Percentiles rank a stretch among this genome's conserved stretches.
phyloP scores from a whole-genome alignment of 805 yeast genomes.

The Wickerhamiella nectarea region DNA sequence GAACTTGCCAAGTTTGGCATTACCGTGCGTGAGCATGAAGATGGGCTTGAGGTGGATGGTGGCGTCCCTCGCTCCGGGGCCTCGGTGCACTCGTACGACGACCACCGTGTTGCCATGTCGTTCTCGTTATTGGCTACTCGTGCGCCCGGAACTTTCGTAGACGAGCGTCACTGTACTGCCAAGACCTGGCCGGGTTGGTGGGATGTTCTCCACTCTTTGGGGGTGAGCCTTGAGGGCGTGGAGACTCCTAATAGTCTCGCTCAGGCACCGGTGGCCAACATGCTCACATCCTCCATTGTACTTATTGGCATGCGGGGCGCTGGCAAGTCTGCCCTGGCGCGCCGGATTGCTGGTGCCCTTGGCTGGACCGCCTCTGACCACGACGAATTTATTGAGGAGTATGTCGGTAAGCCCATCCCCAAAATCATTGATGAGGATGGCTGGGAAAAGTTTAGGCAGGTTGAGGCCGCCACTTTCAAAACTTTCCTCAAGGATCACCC shows the following conservation, averaged over 20 bases:
- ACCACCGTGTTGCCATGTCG: conserved; percentile 97
- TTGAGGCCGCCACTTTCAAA: conserved; percentile 46
- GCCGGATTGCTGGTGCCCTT: conserved; percentile 57
- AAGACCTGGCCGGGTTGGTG: conserved; percentile 99
- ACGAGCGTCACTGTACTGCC: conserved; percentile 84
- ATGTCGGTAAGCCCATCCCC: conserved; percentile 29
- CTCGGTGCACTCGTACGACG: conserved; percentile 56
- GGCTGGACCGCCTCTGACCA: conserved; percentile 55
- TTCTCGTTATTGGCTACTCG: conserved; percentile 78
- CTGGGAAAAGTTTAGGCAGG: conserved; percentile 75
- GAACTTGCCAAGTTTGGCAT: conserved; percentile 89
- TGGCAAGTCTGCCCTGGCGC: conserved; percentile 78
- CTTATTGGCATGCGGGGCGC: conserved; percentile 98
- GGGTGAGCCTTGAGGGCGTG: conserved; percentile 55
- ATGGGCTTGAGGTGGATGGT: conserved; percentile 84
- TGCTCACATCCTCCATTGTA: conserved; percentile 38
- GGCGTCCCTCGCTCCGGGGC: conserved; percentile 24
- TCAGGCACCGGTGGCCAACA: conserved; percentile 1
- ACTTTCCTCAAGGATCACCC: conserved; percentile 33
- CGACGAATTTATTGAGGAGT: conserved; percentile 56
- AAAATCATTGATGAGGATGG: conserved; percentile 48
- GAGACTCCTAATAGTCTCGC: conserved; percentile 32
- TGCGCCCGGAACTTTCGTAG: conserved; percentile 48
- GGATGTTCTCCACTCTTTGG: conserved; percentile 70
- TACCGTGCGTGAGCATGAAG: conserved; percentile 66